phyloP scores from a whole-genome alignment of 345 rosid species.

The Salix caprea region DNA sequence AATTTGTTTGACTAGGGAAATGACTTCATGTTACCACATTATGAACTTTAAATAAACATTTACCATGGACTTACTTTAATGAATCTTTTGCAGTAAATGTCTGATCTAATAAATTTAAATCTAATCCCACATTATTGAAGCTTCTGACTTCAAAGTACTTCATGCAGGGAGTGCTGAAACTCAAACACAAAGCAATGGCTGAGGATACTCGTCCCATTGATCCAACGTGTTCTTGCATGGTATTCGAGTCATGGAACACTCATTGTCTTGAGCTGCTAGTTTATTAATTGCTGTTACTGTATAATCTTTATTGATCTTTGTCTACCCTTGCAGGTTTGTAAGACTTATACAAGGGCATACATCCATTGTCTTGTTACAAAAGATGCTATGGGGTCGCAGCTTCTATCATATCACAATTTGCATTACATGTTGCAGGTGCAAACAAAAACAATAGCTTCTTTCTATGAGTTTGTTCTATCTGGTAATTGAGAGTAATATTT shows the following conservation, averaged over 20 bases:
- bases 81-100: not conserved
- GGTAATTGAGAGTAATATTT: not conserved
- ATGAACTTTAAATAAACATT: not conserved
- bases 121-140: not conserved
- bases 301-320: not conserved
- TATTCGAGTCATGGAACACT: constrained; percentile 21
- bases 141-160: not conserved
- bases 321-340: constrained; percentile 56
- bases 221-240: constrained; percentile 70
- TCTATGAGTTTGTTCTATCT: constrained; percentile 2
- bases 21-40: not conserved
- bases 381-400: constrained; percentile 85
- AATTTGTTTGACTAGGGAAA: not conserved
- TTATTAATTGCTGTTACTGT: not conserved
- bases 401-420: constrained; percentile 71
- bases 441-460: not conserved
- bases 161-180: constrained; percentile 65
- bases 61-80: not conserved
- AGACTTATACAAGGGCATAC: constrained; percentile 67
- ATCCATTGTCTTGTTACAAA: constrained; percentile 68
- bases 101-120: not conserved
- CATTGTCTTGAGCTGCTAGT: not conserved
- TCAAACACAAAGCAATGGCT: constrained; percentile 63
- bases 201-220: constrained; percentile 62
- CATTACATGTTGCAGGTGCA: constrained; percentile 63